phyloP scores from a whole-genome alignment of 495 filamentous ascomycete genomes.

The Xylaria bambusicola region DNA sequence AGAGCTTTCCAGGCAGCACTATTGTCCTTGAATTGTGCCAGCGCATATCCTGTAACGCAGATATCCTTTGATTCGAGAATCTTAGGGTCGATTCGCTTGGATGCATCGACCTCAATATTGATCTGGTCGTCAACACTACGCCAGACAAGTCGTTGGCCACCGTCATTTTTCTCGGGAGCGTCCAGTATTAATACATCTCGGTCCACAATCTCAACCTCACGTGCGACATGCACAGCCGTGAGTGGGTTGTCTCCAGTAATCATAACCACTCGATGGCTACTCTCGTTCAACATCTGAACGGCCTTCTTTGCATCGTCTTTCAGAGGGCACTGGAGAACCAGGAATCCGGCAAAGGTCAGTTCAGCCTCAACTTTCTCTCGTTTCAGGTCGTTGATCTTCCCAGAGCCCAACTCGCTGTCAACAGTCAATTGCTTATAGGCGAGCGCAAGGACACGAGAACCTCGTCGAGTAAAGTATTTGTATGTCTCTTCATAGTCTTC shows the following conservation, averaged over 20 bases:
- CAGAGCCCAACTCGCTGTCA: constrained; percentile 77
- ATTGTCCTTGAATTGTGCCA: constrained; percentile 85
- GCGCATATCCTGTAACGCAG: constrained; percentile 92
- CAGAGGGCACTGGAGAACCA: constrained; percentile 91
- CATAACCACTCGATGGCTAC: constrained; percentile 98
- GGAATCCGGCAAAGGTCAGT: constrained; percentile 88
- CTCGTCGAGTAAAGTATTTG: constrained; percentile 96
- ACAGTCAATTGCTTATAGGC: constrained; percentile 87
- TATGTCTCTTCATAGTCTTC: constrained; percentile 95
- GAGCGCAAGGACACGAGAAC: constrained; percentile 88
- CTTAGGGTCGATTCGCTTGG: constrained; percentile 73
- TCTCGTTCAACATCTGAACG: constrained; percentile 97
- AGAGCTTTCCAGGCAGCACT: constrained; percentile 66
- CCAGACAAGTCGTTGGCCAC: constrained; percentile 85
- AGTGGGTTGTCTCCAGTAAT: constrained; percentile 98
- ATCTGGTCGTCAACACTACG: constrained; percentile 90
- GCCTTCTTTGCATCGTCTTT: constrained; percentile 95
- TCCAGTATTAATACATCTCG: constrained; percentile 93
- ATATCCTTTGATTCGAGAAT: constrained; percentile 88
- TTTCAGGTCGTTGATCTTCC: constrained; percentile 86
- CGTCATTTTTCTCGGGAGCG: constrained; percentile 85
- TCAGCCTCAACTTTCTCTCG: constrained; percentile 88
- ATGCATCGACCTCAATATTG: constrained; percentile 84
- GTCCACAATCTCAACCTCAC: constrained; percentile 96
- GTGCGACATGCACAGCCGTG: constrained; percentile 93